Conservation (phyloP, 495 filamentous ascomycete species). For the Beverwykella pulmonaria region DNA sequence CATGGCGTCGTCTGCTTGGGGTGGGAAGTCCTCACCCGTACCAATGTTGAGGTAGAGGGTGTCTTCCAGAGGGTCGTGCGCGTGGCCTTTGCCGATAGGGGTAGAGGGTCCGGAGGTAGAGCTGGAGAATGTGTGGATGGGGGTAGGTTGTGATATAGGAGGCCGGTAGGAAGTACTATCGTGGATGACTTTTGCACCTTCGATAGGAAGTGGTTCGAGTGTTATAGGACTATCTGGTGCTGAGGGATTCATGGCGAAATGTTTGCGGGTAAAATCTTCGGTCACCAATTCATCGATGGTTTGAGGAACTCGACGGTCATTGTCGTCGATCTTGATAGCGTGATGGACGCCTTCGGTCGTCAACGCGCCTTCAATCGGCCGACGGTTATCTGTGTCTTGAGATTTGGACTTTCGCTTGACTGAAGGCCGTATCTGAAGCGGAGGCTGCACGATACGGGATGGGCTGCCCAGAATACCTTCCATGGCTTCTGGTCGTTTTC, state of each 20-base stretch:
- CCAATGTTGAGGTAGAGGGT: conserved; percentile 76
- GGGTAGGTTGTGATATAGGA: conserved; percentile 27
- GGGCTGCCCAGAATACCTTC: conserved; percentile 61
- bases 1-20: conserved; percentile 28
- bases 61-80: conserved; percentile 64
- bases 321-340: conserved; percentile 39
- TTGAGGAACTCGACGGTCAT: conserved; percentile 36
- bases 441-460: conserved; percentile 60
- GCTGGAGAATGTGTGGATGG: conserved; percentile 39
- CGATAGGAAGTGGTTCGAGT: background rate
- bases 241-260: background rate
- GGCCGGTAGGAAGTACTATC: conserved; percentile 16
- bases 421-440: conserved; percentile 57
- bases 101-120: conserved; percentile 10
- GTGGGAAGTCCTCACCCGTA: conserved; percentile 53
- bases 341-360: conserved; percentile 56
- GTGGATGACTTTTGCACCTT: conserved; percentile 25
- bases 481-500: conserved; percentile 52
- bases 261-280: background rate
- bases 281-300: conserved; percentile 31
- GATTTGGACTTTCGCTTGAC: conserved; percentile 50
- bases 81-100: conserved; percentile 60
- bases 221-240: background rate
- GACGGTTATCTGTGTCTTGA: conserved; percentile 56
- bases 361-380: conserved; percentile 52